Percentiles rank a stretch among this genome's conserved stretches.
Evolutionary conservation across 108 stramenopile genomes (phyloP).

Genomic region (Cylindrotheca fusiformis): DNA sequence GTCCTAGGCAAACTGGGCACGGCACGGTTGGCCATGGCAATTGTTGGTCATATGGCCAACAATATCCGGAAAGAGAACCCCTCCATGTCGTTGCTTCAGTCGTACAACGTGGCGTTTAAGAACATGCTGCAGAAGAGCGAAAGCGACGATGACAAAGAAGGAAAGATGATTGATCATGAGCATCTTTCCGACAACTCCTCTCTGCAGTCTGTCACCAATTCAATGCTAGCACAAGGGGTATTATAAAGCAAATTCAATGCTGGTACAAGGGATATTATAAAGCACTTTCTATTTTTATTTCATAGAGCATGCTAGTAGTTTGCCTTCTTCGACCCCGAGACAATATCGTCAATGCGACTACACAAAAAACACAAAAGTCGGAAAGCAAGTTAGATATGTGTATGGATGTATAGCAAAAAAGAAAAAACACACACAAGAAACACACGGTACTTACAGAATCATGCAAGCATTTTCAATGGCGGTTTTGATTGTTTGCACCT

Average conservation of each 20-base stretch:
- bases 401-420: not conserved
- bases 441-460: constrained; percentile 60
- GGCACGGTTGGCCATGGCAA: constrained; percentile 7
- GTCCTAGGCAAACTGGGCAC: constrained; percentile 25
- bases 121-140: no score
- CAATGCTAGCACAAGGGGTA: no score
- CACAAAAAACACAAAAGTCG: constrained; percentile 5
- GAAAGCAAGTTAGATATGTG: no score
- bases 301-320: no score
- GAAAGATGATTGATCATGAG: no score
- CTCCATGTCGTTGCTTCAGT: constrained; percentile 9
- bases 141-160: no score
- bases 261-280: no score
- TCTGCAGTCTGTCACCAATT: no score
- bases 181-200: no score
- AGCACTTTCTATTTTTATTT: no score
- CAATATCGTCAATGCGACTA: constrained; percentile 98
- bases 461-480: constrained; percentile 98
- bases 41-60: constrained; percentile 19
- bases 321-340: constrained; percentile 92
- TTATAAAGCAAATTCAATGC: no score
- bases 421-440: constrained; percentile 9
- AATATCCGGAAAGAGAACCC: constrained; percentile 24
- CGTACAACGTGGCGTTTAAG: constrained; percentile 9
- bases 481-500: constrained; percentile 99